Evolutionary conservation across 192 early-diverging fungal species (phyloP).

Genomic region (Chytriomyces hyalinus): DNA sequence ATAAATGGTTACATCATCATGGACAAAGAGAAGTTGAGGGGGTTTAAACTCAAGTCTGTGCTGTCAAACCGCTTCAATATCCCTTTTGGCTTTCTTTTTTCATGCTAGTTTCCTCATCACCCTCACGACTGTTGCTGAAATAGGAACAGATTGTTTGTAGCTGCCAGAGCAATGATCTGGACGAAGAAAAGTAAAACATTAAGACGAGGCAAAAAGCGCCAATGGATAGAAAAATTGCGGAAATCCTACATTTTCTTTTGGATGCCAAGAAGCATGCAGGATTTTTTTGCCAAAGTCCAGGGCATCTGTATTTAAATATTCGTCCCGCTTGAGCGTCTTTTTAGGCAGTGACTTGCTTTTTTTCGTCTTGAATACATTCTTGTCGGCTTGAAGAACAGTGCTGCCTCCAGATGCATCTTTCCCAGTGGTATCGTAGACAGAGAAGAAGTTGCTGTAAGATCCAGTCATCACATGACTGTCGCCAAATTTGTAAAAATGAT

Average conservation of each 20-base stretch:
- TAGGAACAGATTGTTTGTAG: slow-evolving; percentile 97
- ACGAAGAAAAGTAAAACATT: not conserved
- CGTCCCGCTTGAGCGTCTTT: slow-evolving; percentile 59
- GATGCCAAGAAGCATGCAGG: slow-evolving; percentile 98
- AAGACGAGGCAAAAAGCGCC: not conserved
- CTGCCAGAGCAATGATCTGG: slow-evolving; percentile 78
- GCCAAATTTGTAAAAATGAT: slow-evolving; percentile 16
- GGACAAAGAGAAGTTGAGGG: too few species aligned
- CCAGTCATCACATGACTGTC: slow-evolving; percentile 83
- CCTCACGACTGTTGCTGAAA: slow-evolving; percentile 47
- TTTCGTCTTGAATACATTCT: slow-evolving; percentile 96
- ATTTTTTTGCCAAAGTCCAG: slow-evolving; percentile 97
- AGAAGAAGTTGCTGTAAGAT: slow-evolving; percentile 99
- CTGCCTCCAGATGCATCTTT: slow-evolving; percentile 67
- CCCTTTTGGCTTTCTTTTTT: too few species aligned
- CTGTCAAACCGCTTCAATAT: too few species aligned
- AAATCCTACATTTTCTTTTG: slow-evolving; percentile 90
- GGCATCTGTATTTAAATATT: slow-evolving; percentile 83
- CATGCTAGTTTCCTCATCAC: too few species aligned
- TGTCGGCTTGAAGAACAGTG: slow-evolving; percentile 95
- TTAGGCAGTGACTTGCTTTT: slow-evolving; percentile 57
- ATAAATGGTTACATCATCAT: too few species aligned
- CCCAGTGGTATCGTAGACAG: slow-evolving; percentile 85
- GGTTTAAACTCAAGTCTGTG: too few species aligned
- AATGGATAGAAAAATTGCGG: not conserved